phyloP scores from a whole-genome alignment of 2,329 filamentous ascomycete genomes.

The Alternaria arbusti region DNA sequence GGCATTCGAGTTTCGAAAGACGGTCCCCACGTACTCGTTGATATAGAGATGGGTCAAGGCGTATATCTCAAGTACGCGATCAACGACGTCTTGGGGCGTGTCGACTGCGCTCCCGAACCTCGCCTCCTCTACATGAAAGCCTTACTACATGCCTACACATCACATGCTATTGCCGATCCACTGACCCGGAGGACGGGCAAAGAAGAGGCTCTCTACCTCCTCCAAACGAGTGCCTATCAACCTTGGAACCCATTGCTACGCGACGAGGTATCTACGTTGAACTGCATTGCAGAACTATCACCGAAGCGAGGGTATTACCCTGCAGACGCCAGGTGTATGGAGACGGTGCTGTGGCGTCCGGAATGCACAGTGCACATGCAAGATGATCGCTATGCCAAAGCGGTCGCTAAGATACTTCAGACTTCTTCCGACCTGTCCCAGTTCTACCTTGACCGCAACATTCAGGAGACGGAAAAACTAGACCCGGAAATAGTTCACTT shows the following conservation, averaged over 20 bases:
- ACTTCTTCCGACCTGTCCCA: conserved; percentile 16
- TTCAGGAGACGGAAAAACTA: background rate
- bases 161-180: conserved; percentile 62
- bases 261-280: conserved; percentile 6
- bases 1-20: conserved; percentile 31
- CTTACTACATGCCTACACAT: conserved; percentile 66
- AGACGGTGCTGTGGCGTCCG: conserved; percentile 40
- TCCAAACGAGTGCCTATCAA: conserved; percentile 59
- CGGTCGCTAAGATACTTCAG: conserved; percentile 21
- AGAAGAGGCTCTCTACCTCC: conserved; percentile 63
- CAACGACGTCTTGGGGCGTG: conserved; percentile 60
- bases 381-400: conserved; percentile 35
- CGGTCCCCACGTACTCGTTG: conserved; percentile 53
- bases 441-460: background rate
- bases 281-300: conserved; percentile 43
- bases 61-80: conserved; percentile 60
- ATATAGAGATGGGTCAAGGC: conserved; percentile 40
- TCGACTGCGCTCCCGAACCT: conserved; percentile 65
- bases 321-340: conserved; percentile 29
- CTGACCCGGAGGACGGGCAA: conserved; percentile 66
- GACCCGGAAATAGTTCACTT: conserved; percentile 20
- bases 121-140: conserved; percentile 63
- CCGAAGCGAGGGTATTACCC: conserved; percentile 47
- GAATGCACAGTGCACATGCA: conserved; percentile 33
- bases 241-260: conserved; percentile 34